Base-by-base conservation (phyloP, 2,329 filamentous ascomycete genomes). In the Xylariaceae sp. region DNA sequence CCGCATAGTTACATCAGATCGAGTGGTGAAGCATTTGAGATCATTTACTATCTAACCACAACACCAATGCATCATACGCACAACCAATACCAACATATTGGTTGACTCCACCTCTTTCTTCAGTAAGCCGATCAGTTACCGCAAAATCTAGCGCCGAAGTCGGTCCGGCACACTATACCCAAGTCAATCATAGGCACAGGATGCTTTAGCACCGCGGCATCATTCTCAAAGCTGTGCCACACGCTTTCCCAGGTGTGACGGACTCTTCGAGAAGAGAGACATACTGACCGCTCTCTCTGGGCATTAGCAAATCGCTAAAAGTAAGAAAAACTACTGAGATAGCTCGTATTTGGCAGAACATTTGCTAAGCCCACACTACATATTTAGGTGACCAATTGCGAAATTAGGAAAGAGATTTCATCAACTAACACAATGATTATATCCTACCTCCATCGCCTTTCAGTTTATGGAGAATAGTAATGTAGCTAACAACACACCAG, bases 241-340 rank as follows among this genome's bases (percentile, higher is more conserved):
- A 42, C 55, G 43, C 35, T 46, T 39, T n/a, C 39, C 50, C 26
- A 20, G 20, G 29, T 53, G 32, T 21, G 33, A 33, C 43, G 49
- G 45, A 16, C 49, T 30, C 43, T 37, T 49, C 13, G 32, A 48
- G 35, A 11, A 8, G 35, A 37, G 18, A 29, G 23, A 40, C n/a
- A 40, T 21, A 27, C 33, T 37, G 45, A 20, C 32, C 27, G 39
- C 35, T 36, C 29, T 37, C 27, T 30, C 20, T 37, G 18, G 44
- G 30, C 30, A 39, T 43, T 57, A 16, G 43, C 51, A 46, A 32
- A 55, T n/a, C n/a, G n/a, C n/a, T n/a, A n/a, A n/a, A n/a, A n/a
- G n/a, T n/a, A n/a, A n/a, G n/a, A n/a, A n/a, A n/a, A n/a, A n/a
- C n/a, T n/a, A n/a, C n/a, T n/a, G n/a, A n/a, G n/a, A n/a, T n/a